These are phyloP conservation scores for Ophiostoma perfectum DNA, from an alignment of 2,329 filamentous ascomycete species.

Conservation along the genomic window DNA sequence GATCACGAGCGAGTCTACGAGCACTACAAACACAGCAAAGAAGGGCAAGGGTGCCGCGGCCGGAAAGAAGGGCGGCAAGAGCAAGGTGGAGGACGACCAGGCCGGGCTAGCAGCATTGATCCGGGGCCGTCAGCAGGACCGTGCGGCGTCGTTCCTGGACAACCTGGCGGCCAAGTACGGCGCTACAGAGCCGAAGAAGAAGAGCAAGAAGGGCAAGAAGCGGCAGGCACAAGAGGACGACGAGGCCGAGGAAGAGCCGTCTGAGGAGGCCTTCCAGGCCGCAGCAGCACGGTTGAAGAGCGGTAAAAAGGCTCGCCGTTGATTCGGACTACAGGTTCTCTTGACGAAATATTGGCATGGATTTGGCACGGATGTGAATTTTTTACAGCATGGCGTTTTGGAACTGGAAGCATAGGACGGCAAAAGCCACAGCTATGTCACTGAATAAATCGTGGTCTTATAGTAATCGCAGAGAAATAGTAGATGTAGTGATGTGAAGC, in stretches of 20 bases:
- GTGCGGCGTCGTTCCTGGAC: constrained; percentile 61
- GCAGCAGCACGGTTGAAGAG: constrained; percentile 47
- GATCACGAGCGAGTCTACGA: not conserved
- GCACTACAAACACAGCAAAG: not conserved
- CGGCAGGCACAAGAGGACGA: constrained; percentile 48
- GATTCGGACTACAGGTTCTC: not conserved
- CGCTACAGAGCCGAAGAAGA: constrained; percentile 36
- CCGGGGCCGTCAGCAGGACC: constrained; percentile 60
- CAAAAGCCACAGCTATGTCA: no score
- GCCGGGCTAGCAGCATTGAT: constrained; percentile 54
- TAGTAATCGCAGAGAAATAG: no score
- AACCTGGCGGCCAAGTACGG: constrained; percentile 72
- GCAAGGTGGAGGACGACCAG: constrained; percentile 29
- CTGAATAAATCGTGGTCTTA: no score
- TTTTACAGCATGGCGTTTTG: constrained; percentile 9
- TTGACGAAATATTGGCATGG: not conserved
- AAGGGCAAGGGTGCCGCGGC: not conserved
- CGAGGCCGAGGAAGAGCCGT: constrained; percentile 49
- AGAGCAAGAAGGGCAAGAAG: constrained; percentile 45
- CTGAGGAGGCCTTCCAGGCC: constrained; percentile 56
- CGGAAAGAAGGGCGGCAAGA: constrained; percentile 2
- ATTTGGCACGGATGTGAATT: not conserved
- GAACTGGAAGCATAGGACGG: not conserved
- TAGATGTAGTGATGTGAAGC: not conserved
- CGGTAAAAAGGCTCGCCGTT: not conserved